Conservation (phyloP, 2,329 filamentous ascomycete genomes). For the Fusarium ramigenum region DNA sequence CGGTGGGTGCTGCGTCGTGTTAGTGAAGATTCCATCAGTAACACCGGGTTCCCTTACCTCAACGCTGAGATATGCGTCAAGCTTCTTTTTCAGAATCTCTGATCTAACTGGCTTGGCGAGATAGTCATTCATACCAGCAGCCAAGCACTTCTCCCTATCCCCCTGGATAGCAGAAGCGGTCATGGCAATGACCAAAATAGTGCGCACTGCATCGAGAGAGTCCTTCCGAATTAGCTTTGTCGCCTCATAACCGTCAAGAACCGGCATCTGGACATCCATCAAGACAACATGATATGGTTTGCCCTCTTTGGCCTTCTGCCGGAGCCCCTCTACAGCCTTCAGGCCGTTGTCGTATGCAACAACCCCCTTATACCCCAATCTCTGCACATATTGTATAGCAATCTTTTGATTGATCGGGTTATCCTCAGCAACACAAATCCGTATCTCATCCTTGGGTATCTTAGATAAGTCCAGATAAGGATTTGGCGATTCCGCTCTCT, state of each 20-base stretch:
- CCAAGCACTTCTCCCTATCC: slow-evolving; percentile 93
- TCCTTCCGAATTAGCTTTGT: slow-evolving; percentile 85
- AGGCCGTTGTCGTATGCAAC: slow-evolving; percentile 91
- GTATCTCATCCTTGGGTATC: slow-evolving; percentile 79
- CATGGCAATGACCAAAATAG: slow-evolving; percentile 96
- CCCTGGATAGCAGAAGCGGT: slow-evolving; percentile 94
- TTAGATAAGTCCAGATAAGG: slow-evolving; percentile 73
- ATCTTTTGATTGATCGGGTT: slow-evolving; percentile 96
- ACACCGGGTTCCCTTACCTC: slow-evolving; percentile 39
- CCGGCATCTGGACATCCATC: slow-evolving; percentile 97
- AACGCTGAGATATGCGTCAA: slow-evolving; percentile 66
- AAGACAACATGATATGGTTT: slow-evolving; percentile 88
- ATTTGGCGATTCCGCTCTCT: slow-evolving; percentile 52
- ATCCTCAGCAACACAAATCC: slow-evolving; percentile 94
- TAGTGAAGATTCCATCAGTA: background rate
- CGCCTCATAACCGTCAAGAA: slow-evolving; percentile 91
- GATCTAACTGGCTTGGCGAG: slow-evolving; percentile 94
- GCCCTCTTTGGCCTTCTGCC: slow-evolving; percentile 74
- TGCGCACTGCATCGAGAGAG: slow-evolving; percentile 76
- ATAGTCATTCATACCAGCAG: slow-evolving; percentile 97
- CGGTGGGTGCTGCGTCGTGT: slow-evolving; percentile 23
- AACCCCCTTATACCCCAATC: slow-evolving; percentile 82
- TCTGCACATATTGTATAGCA: slow-evolving; percentile 87
- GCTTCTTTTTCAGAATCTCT: slow-evolving; percentile 84
- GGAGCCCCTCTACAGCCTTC: slow-evolving; percentile 87